Conservation (phyloP, 768 basidiomycete genomes). For the Amylocystis lapponica region DNA sequence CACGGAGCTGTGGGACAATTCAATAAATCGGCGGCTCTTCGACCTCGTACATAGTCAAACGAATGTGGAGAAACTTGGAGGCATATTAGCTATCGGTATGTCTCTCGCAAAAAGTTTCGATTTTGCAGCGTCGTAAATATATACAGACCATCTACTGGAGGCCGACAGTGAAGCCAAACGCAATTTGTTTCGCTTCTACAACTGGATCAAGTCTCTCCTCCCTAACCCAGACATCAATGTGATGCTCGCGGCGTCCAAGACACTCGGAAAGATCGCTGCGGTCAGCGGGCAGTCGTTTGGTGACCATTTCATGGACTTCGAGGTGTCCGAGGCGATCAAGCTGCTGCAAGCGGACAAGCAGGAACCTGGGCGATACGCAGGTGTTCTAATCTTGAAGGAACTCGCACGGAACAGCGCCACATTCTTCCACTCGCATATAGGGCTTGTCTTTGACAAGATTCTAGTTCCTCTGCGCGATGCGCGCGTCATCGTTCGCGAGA, state of each 20-base stretch:
- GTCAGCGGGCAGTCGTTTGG: constrained; percentile 81
- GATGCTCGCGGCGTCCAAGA: constrained; percentile 93
- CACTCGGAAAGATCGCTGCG: constrained; percentile 79
- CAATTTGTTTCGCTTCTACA: constrained; percentile 81
- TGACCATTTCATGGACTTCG: constrained; percentile 84
- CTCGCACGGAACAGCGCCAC: constrained; percentile 83
- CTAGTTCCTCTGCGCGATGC: constrained; percentile 86
- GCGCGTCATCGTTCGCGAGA: constrained; percentile 86
- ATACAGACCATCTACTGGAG: constrained; percentile 65
- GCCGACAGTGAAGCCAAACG: constrained; percentile 73
- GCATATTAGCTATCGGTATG: constrained; percentile 82
- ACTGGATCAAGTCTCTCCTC: constrained; percentile 89
- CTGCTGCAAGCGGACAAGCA: constrained; percentile 67
- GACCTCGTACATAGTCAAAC: constrained; percentile 80
- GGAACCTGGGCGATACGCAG: constrained; percentile 87
- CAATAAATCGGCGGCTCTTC: constrained; percentile 73
- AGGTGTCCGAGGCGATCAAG: constrained; percentile 80
- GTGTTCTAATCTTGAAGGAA: constrained; percentile 91
- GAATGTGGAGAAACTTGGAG: constrained; percentile 77
- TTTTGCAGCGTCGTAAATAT: too few species aligned
- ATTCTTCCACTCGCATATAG: constrained; percentile 85
- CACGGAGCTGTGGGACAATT: constrained; percentile 81
- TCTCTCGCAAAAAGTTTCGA: constrained; percentile 1
- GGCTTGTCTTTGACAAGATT: constrained; percentile 87
- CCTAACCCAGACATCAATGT: constrained; percentile 89